phyloP scores from a whole-genome alignment of 108 stramenopile genomes.

The Epithemia pelagica region DNA sequence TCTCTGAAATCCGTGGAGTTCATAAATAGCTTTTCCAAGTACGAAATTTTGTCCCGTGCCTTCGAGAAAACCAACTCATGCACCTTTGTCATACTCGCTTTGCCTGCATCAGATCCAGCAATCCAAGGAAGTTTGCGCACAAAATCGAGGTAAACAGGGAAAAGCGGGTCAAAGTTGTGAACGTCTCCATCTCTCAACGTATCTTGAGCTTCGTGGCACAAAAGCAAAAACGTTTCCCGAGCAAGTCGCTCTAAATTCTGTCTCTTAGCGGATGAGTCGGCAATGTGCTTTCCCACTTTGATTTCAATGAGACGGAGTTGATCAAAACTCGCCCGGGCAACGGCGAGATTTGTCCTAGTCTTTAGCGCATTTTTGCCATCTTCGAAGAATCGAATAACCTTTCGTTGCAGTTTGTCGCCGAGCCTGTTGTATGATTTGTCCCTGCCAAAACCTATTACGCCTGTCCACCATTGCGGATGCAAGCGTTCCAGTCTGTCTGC shows the following conservation, averaged over 20 bases:
- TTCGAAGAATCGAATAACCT: background rate
- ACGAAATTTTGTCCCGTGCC: too few species aligned
- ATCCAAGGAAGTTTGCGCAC: background rate
- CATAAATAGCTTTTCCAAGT: too few species aligned
- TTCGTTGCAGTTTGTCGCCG: background rate
- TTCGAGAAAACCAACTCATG: too few species aligned
- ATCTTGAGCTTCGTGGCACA: background rate
- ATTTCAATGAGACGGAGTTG: background rate
- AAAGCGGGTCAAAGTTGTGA: background rate
- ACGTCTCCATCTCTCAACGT: background rate
- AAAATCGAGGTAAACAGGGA: background rate
- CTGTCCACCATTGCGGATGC: background rate
- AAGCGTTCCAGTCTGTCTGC: background rate
- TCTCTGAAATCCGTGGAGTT: too few species aligned
- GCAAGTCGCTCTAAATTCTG: background rate
- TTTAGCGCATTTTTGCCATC: background rate
- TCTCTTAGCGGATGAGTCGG: background rate
- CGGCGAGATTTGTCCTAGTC: background rate
- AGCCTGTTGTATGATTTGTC: background rate
- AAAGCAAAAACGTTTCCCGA: background rate
- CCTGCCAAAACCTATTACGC: background rate
- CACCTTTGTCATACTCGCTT: too few species aligned
- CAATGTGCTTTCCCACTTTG: background rate
- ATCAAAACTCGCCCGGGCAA: background rate
- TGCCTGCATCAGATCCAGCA: background rate